Evolutionary conservation across 352 stramenopile genomes (phyloP), one percentile per base, ranked within the genome.

Genomic region (Pythium aquatile): DNA sequence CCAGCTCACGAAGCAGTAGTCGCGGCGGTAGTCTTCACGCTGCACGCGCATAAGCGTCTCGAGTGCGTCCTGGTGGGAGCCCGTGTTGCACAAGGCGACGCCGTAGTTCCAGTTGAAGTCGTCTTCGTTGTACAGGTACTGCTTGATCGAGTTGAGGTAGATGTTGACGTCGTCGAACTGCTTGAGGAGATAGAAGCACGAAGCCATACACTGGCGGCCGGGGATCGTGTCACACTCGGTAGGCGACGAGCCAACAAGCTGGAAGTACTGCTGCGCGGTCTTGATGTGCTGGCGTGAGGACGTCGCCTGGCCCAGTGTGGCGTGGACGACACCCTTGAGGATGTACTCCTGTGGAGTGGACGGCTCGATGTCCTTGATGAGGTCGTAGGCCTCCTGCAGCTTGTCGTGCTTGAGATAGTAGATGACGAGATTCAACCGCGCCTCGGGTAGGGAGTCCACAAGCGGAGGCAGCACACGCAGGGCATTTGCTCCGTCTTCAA

Each of bases 101-200:
- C 95, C 97, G 71, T 97, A 97, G 79, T 99, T 99, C 93, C 94
- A 99, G 74, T 99, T 99, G 79, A 99, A 99, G 57, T 97, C 90
- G 77, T 99, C 95, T 76, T 98, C 94, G 68, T 97, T 97, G 87
- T 98, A 98, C 58, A 98, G 82, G 75, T 96, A 94, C 58, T 96
- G 83, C 76, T 98, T 98, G 78, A 98, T 96, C 35, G 86, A 97
- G 70, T 98, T 98, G 47, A 98, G 81, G 76, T 98, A 98, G 53
- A 98, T 98, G 75, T 98, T 98, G 69, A 98, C 94, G 65, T 98
- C 94, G 57, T 98, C 94, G 62, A 98, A 99, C 66, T 98, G 87
- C 68, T 97, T 96, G 72, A 98, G 83, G 58, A 99, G 73, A 74
- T 98, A 98, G 69, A 98, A 98, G 74, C 88, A 98, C 40, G 90